Conservation (phyloP, 2,329 filamentous ascomycete species). For the Ophiostoma pallidulum region DNA sequence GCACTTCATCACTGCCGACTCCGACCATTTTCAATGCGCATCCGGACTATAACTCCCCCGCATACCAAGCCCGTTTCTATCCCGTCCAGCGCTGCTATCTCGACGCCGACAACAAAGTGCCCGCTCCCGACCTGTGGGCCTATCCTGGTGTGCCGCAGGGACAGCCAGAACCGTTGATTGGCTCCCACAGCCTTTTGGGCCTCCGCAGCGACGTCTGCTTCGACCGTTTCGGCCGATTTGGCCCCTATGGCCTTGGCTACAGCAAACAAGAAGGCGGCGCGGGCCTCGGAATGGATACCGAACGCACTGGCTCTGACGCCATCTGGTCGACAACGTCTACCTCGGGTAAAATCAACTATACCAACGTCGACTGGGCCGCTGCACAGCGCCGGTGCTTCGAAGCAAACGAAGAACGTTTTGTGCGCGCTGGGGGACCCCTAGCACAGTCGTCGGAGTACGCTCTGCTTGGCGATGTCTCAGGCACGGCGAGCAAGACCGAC, state of each 20-base stretch:
- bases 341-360: constrained; percentile 48
- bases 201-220: constrained; percentile 74
- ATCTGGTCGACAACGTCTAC: constrained; percentile 38
- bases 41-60: constrained; percentile 48
- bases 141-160: constrained; percentile 46
- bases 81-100: constrained; percentile 53
- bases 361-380: constrained; percentile 43
- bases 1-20: constrained; percentile 28
- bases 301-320: constrained; percentile 55
- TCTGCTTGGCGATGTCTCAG: constrained; percentile 2
- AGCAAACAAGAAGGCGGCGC: constrained; percentile 60
- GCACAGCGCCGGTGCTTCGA: constrained; percentile 45
- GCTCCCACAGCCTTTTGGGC: constrained; percentile 66
- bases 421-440: constrained; percentile 7
- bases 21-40: constrained; percentile 58
- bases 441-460: constrained; percentile 1
- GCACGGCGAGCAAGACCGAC: constrained; percentile 11
- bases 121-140: constrained; percentile 53
- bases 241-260: constrained; percentile 82
- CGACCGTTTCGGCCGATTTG: constrained; percentile 74
- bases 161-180: constrained; percentile 68
- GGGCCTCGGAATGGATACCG: constrained; percentile 62
- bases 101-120: constrained; percentile 48
- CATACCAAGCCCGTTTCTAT: constrained; percentile 44
- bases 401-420: constrained; percentile 55